A percentile compares a stretch with the other conserved stretches of the same genome.
Conservation (phyloP, 345 rosid species). For the Aurinia saxatilis region DNA sequence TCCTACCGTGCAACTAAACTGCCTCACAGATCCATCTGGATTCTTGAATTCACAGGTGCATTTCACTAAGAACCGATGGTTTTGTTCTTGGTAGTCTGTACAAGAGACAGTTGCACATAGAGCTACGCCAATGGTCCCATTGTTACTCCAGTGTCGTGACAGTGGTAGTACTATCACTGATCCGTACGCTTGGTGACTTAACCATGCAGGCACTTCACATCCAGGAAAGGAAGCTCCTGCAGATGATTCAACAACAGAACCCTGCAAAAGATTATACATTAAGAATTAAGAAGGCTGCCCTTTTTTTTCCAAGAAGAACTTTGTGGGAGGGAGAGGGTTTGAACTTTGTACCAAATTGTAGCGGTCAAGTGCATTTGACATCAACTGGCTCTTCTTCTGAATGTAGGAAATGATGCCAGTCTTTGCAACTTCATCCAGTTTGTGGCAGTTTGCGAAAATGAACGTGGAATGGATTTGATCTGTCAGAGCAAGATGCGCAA, state of each 20-base stretch:
- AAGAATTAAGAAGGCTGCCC: no score
- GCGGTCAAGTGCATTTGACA: background rate
- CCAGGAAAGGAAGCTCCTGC: slow-evolving; percentile 9
- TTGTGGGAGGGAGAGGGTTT: background rate
- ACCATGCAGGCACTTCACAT: slow-evolving; percentile 8
- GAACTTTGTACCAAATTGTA: background rate
- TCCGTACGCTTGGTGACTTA: background rate
- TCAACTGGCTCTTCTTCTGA: background rate
- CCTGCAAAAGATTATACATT: background rate
- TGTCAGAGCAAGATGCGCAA: background rate
- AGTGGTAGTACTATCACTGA: background rate
- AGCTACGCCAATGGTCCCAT: background rate
- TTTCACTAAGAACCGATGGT: background rate
- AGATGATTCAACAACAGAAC: background rate
- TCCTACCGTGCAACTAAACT: background rate
- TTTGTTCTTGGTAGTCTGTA: background rate
- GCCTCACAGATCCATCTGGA: background rate
- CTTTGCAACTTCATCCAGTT: slow-evolving; percentile 1
- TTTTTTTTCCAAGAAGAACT: background rate
- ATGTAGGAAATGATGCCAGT: background rate
- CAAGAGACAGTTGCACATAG: background rate
- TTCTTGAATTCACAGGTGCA: slow-evolving; percentile 4
- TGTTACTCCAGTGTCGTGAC: background rate
- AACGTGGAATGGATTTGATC: slow-evolving; percentile 6
- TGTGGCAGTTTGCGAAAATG: slow-evolving; percentile 5